Base-by-base conservation (phyloP, 495 filamentous ascomycete genomes). In the Tuber brumale region DNA sequence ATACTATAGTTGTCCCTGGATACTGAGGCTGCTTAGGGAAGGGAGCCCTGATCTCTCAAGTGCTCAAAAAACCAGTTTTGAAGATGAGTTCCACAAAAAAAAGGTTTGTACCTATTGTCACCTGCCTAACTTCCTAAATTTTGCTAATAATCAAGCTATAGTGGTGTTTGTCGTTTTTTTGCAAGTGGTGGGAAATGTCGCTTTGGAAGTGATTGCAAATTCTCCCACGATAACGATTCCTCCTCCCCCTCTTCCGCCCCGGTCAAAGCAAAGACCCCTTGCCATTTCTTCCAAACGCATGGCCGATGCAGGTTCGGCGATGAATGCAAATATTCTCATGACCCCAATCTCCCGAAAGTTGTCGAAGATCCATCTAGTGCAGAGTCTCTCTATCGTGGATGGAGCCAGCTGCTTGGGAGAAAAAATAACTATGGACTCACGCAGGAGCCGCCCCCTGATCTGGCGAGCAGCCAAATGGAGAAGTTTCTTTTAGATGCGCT, bases 271-370 rank as follows among this genome's bases (percentile, higher is more conserved):
- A 79, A 77, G 23, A 6, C 37, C 21, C 75, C 77, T n/a, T 79
- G 77, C 43, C 72, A 48, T 21, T 70, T 48, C 51, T 79, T 79
- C 70, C 72, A 78, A n/a, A 48, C 31, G 6, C 71, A 77, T n/a
- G 75, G 75, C 3, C 44, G 42, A 7, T 80, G 79, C 70, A 69
- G 39, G 51, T 77, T 45, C 43, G 77, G 79, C 1, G 71, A 71
- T 10, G 41, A 44, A 16, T 81, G 80, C 42, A 70, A 21, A 43
- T 81, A 76, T 46, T 81, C 80, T 16, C 80, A 81, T 43, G 75
- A 77, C 23, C 48, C 72, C 3, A 71, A 48, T 3, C 41, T 74
- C 7, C 46, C 73, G 0, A 70, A 71, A 39, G 18, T 41, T 5
- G 16, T 42, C 31, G 70, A 77, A 12, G 76, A 79, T 37, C 76